Base-by-base conservation (phyloP, 305 asterid genomes). In the Fraxinus greggii region DNA sequence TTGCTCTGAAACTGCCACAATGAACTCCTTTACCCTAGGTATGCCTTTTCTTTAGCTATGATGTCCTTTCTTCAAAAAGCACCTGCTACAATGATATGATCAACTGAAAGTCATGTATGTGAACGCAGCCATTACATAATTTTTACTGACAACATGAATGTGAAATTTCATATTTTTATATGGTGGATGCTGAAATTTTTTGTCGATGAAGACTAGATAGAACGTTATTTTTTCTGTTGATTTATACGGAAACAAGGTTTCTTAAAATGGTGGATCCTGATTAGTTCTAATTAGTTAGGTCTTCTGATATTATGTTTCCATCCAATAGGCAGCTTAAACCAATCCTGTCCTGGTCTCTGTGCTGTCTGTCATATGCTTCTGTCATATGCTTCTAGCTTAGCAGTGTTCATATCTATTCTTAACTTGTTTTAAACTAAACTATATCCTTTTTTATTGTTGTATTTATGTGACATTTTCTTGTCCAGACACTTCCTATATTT, bases 111-210 rank as follows among this genome's bases (percentile, higher is more conserved):
- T 26, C 36, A 38, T 36, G 70, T 78, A 48, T 48, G 67, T 61
- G 65, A 15, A 70, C 23, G 3, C 40, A 77, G 59, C 28, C 31
- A 73, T 61, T 24, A 63, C 35, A 17, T 23, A 33, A 13, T 8
- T 80, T 61, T 40, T 74, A 5, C 15, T 56, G 35, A 73, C 83
- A 72, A 28, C 26, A 17, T 31, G 81, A 74, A 70, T 72, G 29
- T 85, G 76, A 35, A 75, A 61, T 67, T 51, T 17, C 13, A 33
- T 33, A 15, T 24, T 13, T 24, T 12, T 26, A 8, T 42, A 65
- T 67, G 42, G 48, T 78, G 79, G 15, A n/a, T 78, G 77, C 70
- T 36, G 32, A 74, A 45, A 77, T 81, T 67, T 76, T 80, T 77
- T 70, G 33, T 51, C 15, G 17, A 70, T 72, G 13, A 76, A 42